Evolutionary conservation across 176 grass and related monocot species (phyloP).

Genomic region (Leersia perrieri): DNA sequence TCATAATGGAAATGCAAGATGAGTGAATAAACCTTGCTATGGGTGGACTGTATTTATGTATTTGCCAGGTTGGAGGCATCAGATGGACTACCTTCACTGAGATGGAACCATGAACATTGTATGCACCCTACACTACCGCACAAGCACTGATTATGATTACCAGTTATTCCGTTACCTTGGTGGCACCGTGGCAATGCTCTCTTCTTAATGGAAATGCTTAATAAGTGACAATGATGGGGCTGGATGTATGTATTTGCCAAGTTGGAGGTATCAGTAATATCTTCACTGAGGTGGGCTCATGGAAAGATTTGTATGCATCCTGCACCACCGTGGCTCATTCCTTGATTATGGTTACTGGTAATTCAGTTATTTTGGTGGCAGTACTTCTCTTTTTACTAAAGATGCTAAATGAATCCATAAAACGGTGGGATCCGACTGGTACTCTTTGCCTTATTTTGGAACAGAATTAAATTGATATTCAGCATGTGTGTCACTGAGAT

Average conservation of each 20-base stretch:
- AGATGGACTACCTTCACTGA: not conserved
- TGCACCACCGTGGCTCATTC: not conserved
- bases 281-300: not conserved
- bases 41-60: not conserved
- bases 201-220: not conserved
- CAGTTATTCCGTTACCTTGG: not conserved
- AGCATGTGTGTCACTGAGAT: not conserved
- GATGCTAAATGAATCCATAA: not conserved
- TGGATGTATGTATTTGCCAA: constrained; percentile 25
- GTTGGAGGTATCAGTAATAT: not conserved
- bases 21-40: not conserved
- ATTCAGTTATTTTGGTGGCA: not conserved
- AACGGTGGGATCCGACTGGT: not conserved
- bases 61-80: not conserved
- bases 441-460: not conserved
- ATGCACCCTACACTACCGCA: not conserved
- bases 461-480: not conserved
- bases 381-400: not conserved
- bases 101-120: constrained; percentile 6
- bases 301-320: constrained; percentile 10
- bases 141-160: constrained; percentile 1
- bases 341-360: constrained; percentile 1
- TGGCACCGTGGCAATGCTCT: not conserved
- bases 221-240: not conserved
- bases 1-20: not conserved